These are phyloP conservation scores for Pleurostoma richardsiae DNA, from an alignment of 2,329 filamentous ascomycete genomes.

Conservation along the genomic window DNA sequence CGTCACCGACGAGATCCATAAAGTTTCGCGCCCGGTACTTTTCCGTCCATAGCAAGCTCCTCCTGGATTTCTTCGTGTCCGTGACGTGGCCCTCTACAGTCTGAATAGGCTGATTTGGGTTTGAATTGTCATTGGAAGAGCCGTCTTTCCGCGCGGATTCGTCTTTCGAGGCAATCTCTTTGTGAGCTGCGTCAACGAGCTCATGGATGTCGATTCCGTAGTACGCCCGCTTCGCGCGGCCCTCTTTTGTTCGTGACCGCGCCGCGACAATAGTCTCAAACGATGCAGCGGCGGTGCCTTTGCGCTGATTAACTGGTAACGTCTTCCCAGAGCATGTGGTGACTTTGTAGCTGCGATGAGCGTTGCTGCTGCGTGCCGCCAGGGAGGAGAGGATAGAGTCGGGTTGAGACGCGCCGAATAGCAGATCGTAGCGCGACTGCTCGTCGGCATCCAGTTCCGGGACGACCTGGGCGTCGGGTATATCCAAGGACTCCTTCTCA, in stretches of 20 bases:
- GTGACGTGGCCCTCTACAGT: conserved; percentile 33
- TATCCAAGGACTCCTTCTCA: background rate
- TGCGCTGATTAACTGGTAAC: conserved; percentile 51
- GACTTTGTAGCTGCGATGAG: conserved; percentile 29
- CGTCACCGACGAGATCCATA: conserved; percentile 89
- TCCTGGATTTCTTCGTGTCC: conserved; percentile 33
- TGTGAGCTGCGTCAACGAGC: conserved; percentile 66
- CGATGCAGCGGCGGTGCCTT: conserved; percentile 36
- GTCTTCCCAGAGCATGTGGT: conserved; percentile 54
- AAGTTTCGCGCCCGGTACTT: conserved; percentile 93
- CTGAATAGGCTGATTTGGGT: conserved; percentile 25
- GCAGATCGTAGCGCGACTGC: conserved; percentile 11
- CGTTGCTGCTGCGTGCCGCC: conserved; percentile 6
- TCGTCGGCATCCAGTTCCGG: conserved; percentile 2
- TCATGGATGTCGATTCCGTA: conserved; percentile 91
- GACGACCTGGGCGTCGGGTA: background rate
- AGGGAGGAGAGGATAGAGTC: conserved; percentile 12
- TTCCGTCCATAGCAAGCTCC: conserved; percentile 81
- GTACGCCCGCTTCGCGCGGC: conserved; percentile 69
- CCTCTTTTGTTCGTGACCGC: conserved; percentile 60
- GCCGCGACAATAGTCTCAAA: conserved; percentile 66
- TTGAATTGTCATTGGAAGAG: conserved; percentile 4
- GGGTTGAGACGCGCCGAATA: conserved; percentile 12
- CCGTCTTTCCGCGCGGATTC: conserved; percentile 13
- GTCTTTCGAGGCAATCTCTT: conserved; percentile 38